A percentile compares a stretch with the other conserved stretches of the same genome.
Conservation (phyloP, 2,329 filamentous ascomycete species). For the Aspergillus puulaauensis region DNA sequence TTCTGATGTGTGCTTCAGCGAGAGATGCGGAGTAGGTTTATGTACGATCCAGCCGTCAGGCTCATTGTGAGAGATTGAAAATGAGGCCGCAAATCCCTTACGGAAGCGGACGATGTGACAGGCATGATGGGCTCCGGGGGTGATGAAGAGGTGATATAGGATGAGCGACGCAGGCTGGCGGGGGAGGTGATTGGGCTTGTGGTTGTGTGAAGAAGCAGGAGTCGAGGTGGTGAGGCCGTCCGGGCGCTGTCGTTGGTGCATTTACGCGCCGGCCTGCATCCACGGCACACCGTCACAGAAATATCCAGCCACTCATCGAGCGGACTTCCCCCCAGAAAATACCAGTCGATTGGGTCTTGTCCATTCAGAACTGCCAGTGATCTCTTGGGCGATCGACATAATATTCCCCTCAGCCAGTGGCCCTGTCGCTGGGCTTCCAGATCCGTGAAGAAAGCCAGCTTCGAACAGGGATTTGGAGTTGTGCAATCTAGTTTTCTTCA, state of each 20-base stretch:
- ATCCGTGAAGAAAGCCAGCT: no score
- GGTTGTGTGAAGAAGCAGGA: constrained; percentile 8
- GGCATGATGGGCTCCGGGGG: constrained; percentile 2
- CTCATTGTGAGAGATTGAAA: constrained; percentile 22
- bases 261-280: constrained; percentile 14
- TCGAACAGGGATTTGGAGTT: no score
- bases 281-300: constrained; percentile 14
- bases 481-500: no score
- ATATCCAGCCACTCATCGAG: not conserved
- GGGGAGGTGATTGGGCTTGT: constrained; percentile 10
- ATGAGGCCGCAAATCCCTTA: constrained; percentile 28
- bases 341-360: not conserved
- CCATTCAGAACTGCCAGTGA: no score
- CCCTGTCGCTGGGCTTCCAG: no score
- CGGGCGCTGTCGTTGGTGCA: constrained; percentile 8
- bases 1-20: constrained; percentile 2
- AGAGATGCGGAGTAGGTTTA: constrained; percentile 17
- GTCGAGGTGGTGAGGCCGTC: not conserved
- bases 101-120: constrained; percentile 8
- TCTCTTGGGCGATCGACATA: no score
- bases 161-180: not conserved
- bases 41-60: constrained; percentile 15
- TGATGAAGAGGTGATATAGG: constrained; percentile 8
- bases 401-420: no score
- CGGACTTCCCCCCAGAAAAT: not conserved